Base-by-base conservation (phyloP, 106 monocot genomes). In the Iris macrosiphon region DNA sequence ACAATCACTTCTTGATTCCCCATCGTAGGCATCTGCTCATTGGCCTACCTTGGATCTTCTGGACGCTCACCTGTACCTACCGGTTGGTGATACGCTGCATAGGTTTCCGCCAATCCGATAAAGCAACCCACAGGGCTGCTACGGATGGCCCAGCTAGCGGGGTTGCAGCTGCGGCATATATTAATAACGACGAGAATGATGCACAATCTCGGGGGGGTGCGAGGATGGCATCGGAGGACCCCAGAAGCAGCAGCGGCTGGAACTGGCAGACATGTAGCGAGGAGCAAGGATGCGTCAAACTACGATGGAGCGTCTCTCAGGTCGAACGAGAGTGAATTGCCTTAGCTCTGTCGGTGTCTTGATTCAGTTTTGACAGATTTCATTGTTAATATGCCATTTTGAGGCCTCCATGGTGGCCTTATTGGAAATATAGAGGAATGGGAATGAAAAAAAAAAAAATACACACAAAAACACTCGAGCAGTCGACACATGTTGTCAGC, bases 11-110 rank as follows among this genome's bases (percentile, higher is more conserved):
- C 28, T 0, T 77, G 71, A 67, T 64, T 67, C 55, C 68, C 67
- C 31, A 14, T 72, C 15, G 50, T 21, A 10, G 87, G 87, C 3
- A 71, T 82, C 38, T 27, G 4, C 65, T 88, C 6, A 68, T 82
- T 12, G 55, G 35, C 29, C 41, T 61, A 7, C 82, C 82, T 7
- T 88, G 87, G 87, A 0, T 55, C 18, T 82, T 88, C 65, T 88
- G 87, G 87, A 44, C 71, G 61, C 7, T 49, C 26, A 82, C 59
- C 20, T 88, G 75, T 57, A 6, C 72, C n/a, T 88, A 88, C 52
- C 67, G 82, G 4, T 19, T 28, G 22, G 1, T 69, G 25, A 1
- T 43, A 1, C 3, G 6, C 13, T 16, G 43, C 9, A 24, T 21
- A 7, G 9, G 16, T 13, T 9, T 69, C 23, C 23, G 38, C 51